Evolutionary conservation across 148 eudicot genomes (phyloP), one percentile per base, ranked within the genome.

Genomic region (Persicaria tinctoria): DNA sequence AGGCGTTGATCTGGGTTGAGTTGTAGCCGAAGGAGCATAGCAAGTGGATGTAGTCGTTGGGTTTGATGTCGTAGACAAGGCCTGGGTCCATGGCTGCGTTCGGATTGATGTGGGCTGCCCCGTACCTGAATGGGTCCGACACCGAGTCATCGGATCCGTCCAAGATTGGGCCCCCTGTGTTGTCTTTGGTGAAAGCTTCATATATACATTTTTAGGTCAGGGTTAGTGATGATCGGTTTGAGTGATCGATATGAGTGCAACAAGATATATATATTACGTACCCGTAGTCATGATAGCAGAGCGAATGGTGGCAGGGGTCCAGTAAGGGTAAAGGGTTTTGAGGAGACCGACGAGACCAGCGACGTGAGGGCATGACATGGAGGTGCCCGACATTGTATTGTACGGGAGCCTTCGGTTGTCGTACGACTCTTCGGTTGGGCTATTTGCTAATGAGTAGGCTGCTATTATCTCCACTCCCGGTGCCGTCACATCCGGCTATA

Each of bases 201-300:
- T 47, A 5, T 18, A 38, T 16, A 7, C 6, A 13, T 51, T 49
- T 23, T 66, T 27, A 23, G 44, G 23, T 7, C 46, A 4, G 14
- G 18, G 4, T 18, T 47, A 8, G 53, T 50, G 0, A 7, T 13
- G 5, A 13, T 16, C 0, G 17, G 11, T 27, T 32, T 1, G 41
- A 32, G 17, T 12, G 9, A n/a, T 9, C 59, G 57, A 46, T 3
- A 46, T 3, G 16, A 51, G 12, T 6, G 23, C 41, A 32, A 32
- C 41, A 23, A 13, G 62, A 12, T 8, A 23, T 23, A 23, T 23
- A 23, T 23, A 23, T 23, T 23, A 46, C 60, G 41, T 79, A 89
- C 93, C 93, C 0, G 89, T 74, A 2, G 96, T 90, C 90, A 90
- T 90, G 73, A 90, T 86, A 18, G 96, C 92, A 0, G 92, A 90